phyloP scores from a whole-genome alignment of 345 rosid genomes.

The Leavenworthia alabamica region DNA sequence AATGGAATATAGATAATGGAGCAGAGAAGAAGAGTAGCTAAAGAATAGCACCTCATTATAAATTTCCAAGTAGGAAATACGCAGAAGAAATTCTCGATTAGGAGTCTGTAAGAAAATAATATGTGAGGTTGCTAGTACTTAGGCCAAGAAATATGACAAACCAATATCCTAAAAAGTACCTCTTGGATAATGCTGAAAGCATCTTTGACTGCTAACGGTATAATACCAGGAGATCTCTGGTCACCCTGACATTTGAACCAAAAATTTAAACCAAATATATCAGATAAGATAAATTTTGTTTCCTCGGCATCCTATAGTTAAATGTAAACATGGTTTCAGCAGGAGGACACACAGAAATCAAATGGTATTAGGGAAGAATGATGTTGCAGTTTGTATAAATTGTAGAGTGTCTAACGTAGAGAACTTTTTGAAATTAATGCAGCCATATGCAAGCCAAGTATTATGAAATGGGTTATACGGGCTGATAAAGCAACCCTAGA shows the following conservation, averaged over 20 bases:
- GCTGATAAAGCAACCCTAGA: neutral
- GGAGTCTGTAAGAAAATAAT: conserved; percentile 62
- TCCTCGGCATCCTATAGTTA: neutral
- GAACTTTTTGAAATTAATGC: neutral
- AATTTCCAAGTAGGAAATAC: conserved; percentile 94
- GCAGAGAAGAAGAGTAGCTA: conserved; percentile 7
- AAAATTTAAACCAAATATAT: neutral
- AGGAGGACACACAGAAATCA: neutral
- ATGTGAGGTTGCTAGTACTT: conserved; percentile 23
- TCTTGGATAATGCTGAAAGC: conserved; percentile 96
- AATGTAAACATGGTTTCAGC: neutral
- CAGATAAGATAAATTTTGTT: neutral
- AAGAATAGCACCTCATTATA: conserved; percentile 80
- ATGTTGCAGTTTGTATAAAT: neutral
- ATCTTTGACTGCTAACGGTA: conserved; percentile 94
- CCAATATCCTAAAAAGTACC: conserved; percentile 41
- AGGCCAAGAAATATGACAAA: conserved; percentile 8
- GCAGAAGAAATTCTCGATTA: conserved; percentile 87
- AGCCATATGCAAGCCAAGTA: neutral
- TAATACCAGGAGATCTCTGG: conserved; percentile 99
- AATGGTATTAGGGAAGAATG: neutral
- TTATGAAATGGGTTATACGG: neutral
- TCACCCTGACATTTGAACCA: conserved; percentile 71
- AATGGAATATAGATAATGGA: conserved; percentile 1
- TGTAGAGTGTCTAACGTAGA: neutral